Base-by-base conservation (phyloP, 306 rosid species). In the Acacia confusa region DNA sequence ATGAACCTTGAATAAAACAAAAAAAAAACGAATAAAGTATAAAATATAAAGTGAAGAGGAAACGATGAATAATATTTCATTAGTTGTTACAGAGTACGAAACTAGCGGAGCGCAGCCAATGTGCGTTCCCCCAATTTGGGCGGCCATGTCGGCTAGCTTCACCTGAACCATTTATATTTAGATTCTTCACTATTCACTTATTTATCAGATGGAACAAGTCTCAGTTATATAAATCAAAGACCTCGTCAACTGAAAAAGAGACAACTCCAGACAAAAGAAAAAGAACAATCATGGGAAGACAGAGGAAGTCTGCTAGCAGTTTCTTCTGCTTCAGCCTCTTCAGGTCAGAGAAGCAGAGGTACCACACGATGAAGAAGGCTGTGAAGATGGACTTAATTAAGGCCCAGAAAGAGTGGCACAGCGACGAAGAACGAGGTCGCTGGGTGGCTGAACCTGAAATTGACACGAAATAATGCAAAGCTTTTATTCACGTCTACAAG, bases 251-350 rank as follows among this genome's bases (percentile, higher is more conserved):
- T 53, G 19, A 67, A 74, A 57, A 55, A 4, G 5, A 55, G 9
- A 55, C 63, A 8, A 53, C 24, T 53, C 60, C 24, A 17, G 22
- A 48, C 19, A 48, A 14, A 47, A 47, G 4, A 14, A 48, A 14
- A 48, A 17, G 7, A 25, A n/a, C 34, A 41, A 41, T 85, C 78
- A 90, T 90, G 91, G 92, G 63, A 79, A 82, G 89, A 82, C 89
- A 88, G 55, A 89, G 78, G 68, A 89, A 85, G 34, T 79, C 92
- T 20, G 86, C 82, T 14, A 78, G 43, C 0, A 55, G 82, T 75
- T 72, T 86, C 12, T 87, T 92, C 81, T 91, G 97, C 72, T 88
- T 94, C 77, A 83, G 47, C 74, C 1, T 89, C 73, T 90, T 94
- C 82, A 72, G 79, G 64, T 67, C 89, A 0, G 82, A 48, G 83